phyloP scores from a whole-genome alignment of 148 eudicot species.

The Cornus controversa region DNA sequence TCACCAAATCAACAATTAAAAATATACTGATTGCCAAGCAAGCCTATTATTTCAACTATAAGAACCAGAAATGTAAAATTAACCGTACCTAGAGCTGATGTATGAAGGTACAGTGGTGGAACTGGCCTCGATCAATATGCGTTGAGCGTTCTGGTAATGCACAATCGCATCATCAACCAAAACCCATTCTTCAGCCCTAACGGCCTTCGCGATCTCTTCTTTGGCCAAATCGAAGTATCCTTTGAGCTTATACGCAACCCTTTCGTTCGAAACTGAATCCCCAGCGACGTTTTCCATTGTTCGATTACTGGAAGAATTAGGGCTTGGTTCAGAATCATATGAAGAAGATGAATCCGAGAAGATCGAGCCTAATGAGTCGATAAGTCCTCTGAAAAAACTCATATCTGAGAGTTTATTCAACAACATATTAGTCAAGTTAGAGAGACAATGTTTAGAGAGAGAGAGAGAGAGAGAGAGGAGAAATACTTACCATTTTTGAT shows the following conservation, averaged over 20 bases:
- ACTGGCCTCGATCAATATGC: slow-evolving; percentile 68
- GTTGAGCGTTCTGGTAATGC: slow-evolving; percentile 66
- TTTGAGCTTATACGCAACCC: slow-evolving; percentile 83
- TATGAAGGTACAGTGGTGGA: slow-evolving; percentile 73
- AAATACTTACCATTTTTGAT: slow-evolving; percentile 3
- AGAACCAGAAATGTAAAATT: background rate
- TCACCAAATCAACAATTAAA: too few relatives aligned
- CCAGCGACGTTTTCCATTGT: slow-evolving; percentile 59
- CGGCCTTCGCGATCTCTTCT: slow-evolving; percentile 82
- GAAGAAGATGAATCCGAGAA: slow-evolving; percentile 38
- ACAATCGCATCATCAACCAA: slow-evolving; percentile 70
- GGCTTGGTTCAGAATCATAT: slow-evolving; percentile 42
- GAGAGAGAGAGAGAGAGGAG: background rate
- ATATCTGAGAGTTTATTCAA: slow-evolving; percentile 32
- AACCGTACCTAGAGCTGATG: slow-evolving; percentile 55
- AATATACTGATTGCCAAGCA: background rate
- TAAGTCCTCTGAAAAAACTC: slow-evolving; percentile 64
- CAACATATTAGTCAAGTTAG: background rate
- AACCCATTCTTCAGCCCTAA: slow-evolving; percentile 95
- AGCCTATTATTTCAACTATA: background rate
- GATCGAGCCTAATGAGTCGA: slow-evolving; percentile 54
- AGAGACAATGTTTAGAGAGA: background rate
- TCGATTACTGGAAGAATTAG: slow-evolving; percentile 30
- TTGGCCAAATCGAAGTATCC: slow-evolving; percentile 87
- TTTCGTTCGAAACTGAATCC: slow-evolving; percentile 57